A percentile compares a stretch with the other conserved stretches of the same genome.
Conservation (phyloP, 1,139 yeast species). For the Blastobotrys persicus region DNA sequence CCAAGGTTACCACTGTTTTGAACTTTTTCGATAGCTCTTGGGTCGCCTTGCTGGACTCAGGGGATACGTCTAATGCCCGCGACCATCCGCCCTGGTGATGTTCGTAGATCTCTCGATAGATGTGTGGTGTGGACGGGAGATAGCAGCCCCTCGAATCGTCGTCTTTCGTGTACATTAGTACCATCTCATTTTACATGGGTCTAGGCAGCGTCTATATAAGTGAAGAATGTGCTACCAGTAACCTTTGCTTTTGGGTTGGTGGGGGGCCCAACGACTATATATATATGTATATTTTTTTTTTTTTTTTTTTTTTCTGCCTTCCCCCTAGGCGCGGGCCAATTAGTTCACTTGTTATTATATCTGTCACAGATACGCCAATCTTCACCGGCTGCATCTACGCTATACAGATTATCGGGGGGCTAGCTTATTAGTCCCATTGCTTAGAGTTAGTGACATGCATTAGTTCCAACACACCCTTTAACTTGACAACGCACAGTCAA, state of each 20-base stretch:
- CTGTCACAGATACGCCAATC: background rate
- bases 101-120: slow-evolving; percentile 2
- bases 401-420: background rate
- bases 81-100: slow-evolving; percentile 10
- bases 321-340: background rate
- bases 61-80: slow-evolving; percentile 1
- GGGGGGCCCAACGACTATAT: too few relatives aligned
- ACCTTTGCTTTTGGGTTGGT: too few relatives aligned
- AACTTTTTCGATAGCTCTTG: slow-evolving; percentile 4
- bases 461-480: background rate
- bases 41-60: background rate
- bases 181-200: background rate
- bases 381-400: background rate
- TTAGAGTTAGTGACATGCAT: background rate
- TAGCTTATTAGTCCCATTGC: too few relatives aligned
- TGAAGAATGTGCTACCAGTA: background rate
- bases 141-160: background rate
- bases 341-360: background rate
- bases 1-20: slow-evolving; percentile 1
- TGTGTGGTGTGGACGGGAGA: slow-evolving; percentile 5
- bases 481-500: too few relatives aligned
- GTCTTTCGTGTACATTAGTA: background rate
- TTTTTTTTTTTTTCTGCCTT: background rate
- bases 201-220: background rate
- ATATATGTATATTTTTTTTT: too few relatives aligned